A percentile compares a stretch with the other conserved stretches of the same genome.
Evolutionary conservation across 1,284 basidiomycete genomes (phyloP).

Genomic region (Ganoderma boninense): DNA sequence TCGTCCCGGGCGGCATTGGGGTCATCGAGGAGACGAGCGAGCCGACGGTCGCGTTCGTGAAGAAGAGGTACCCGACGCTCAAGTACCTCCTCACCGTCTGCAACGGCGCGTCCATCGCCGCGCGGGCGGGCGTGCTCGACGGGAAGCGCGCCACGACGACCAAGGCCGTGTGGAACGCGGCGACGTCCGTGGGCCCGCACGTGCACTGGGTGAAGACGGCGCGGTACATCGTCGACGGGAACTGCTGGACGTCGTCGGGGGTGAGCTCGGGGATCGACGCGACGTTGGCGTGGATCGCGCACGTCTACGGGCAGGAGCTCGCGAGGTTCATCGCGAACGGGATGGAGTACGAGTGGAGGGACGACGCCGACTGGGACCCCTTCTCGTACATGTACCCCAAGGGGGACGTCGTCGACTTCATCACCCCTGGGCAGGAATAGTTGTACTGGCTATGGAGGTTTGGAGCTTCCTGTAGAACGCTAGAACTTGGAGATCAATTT

Average conservation of each 20-base stretch:
- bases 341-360: conserved; percentile 14
- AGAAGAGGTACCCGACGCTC: conserved; percentile 44
- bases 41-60: conserved; percentile 45
- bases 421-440: too few species aligned
- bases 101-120: conserved; percentile 50
- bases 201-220: conserved; percentile 47
- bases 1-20: conserved; percentile 53
- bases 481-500: too few species aligned
- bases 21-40: conserved; percentile 37
- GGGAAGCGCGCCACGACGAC: conserved; percentile 54
- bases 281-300: conserved; percentile 11
- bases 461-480: too few species aligned
- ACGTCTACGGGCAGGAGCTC: conserved; percentile 1
- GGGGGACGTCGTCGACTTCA: not conserved
- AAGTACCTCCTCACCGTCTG: conserved; percentile 53
- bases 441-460: too few species aligned
- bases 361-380: conserved; percentile 15
- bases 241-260: conserved; percentile 49
- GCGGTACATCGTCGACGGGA: conserved; percentile 49
- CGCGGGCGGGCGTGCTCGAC: conserved; percentile 50
- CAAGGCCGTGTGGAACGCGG: conserved; percentile 42
- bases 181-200: conserved; percentile 18
- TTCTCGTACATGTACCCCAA: conserved; percentile 6
- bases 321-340: conserved; percentile 9
- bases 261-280: conserved; percentile 44